Conservation (phyloP, 305 asterid species). For the Fraxinus ornus region DNA sequence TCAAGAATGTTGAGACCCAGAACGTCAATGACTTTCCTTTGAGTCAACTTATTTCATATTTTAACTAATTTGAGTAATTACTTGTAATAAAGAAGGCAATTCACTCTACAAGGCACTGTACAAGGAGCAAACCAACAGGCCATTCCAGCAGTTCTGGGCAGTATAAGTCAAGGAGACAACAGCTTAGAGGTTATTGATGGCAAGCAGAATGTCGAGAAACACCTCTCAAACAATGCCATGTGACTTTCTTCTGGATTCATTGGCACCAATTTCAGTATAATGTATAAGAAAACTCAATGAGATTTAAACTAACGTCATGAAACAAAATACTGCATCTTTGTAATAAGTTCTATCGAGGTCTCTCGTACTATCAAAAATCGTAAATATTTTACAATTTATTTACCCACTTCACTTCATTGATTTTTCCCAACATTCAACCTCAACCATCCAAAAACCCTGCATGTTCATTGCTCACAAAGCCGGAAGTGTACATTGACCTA, state of each 20-base stretch:
- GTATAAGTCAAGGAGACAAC: background rate
- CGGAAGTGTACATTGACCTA: background rate
- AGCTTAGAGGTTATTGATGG: background rate
- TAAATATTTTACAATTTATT: background rate
- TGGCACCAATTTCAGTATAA: background rate
- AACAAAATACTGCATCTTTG: conserved; percentile 5
- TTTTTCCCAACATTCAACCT: background rate
- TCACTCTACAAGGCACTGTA: background rate
- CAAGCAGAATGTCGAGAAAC: background rate
- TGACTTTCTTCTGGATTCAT: background rate
- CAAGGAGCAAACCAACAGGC: background rate
- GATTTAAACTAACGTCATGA: background rate
- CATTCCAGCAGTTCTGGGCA: background rate
- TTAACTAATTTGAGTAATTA: background rate
- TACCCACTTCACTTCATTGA: background rate
- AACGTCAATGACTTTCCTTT: background rate
- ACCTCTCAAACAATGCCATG: background rate
- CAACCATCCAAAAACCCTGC: background rate
- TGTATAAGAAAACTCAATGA: background rate
- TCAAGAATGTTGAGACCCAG: background rate
- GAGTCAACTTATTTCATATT: background rate
- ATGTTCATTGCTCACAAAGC: background rate
- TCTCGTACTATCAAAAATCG: background rate
- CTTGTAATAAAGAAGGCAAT: background rate
- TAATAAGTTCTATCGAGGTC: background rate